Evolutionary conservation across 2,329 filamentous ascomycete species (phyloP).

Genomic region (Keithomyces neogunnii): DNA sequence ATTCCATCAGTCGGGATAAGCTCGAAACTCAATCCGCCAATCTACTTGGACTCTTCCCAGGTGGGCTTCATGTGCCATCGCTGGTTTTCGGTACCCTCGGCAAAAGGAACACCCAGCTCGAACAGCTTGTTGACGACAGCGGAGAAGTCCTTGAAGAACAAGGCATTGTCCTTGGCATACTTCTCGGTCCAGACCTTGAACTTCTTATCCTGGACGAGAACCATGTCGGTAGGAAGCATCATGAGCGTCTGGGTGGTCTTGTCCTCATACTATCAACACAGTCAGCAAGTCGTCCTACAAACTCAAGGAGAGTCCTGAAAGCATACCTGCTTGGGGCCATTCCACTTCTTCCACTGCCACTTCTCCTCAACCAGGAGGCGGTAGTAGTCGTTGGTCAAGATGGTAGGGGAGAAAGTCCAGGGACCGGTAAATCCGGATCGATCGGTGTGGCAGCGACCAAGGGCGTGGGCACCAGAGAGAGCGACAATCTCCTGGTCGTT

Average conservation of each 20-base stretch:
- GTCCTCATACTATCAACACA: constrained; percentile 66
- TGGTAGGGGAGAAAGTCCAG: constrained; percentile 86
- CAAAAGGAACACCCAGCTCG: constrained; percentile 88
- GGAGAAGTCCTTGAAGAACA: constrained; percentile 90
- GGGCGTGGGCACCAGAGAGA: constrained; percentile 73
- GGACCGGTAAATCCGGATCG: constrained; percentile 83
- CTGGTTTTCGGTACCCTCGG: constrained; percentile 47
- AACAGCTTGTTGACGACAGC: constrained; percentile 74
- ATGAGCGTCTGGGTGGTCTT: constrained; percentile 80
- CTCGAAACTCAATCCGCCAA: neutral
- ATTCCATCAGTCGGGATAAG: neutral
- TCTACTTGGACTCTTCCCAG: constrained; percentile 23
- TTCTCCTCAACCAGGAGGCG: constrained; percentile 82
- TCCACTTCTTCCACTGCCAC: constrained; percentile 88
- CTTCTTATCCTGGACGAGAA: constrained; percentile 76
- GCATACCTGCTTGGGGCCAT: constrained; percentile 65
- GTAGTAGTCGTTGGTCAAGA: constrained; percentile 93
- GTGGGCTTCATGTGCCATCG: constrained; percentile 57
- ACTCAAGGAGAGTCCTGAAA: neutral
- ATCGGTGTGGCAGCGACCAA: constrained; percentile 84
- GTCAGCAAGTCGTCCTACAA: constrained; percentile 6
- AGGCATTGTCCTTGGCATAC: constrained; percentile 84
- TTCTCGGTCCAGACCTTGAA: constrained; percentile 74
- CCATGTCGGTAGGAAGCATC: constrained; percentile 95
- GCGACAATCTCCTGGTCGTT: constrained; percentile 95